A percentile compares a stretch with the other conserved stretches of the same genome.
These are phyloP conservation scores for Populus trichocarpa DNA, from an alignment of 441 rosid genomes.

Conservation along the genomic window DNA sequence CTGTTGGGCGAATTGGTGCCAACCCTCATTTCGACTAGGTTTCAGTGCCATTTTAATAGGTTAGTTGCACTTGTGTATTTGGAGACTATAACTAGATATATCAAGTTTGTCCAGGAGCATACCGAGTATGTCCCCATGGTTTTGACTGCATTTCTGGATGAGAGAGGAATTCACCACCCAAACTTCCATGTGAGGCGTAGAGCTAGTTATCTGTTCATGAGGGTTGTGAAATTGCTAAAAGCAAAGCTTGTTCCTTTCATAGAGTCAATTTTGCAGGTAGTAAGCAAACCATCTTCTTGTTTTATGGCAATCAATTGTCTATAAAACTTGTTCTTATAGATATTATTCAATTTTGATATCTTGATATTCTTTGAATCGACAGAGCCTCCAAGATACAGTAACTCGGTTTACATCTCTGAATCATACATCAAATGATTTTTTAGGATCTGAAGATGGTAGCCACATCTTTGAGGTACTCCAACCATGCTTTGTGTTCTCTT, in stretches of 20 bases:
- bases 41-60: conserved; percentile 86
- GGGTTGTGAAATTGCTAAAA: conserved; percentile 77
- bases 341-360: not conserved
- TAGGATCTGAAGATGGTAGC: conserved; percentile 83
- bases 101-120: conserved; percentile 79
- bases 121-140: conserved; percentile 61
- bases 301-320: not conserved
- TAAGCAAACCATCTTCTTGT: not conserved
- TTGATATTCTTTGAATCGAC: conserved; percentile 17
- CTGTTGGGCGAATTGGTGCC: conserved; percentile 67
- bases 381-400: conserved; percentile 86
- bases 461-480: conserved; percentile 82
- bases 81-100: conserved; percentile 74
- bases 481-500: not conserved
- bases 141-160: conserved; percentile 81
- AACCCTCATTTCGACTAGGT: conserved; percentile 64
- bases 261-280: conserved; percentile 84
- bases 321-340: not conserved
- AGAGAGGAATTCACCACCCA: conserved; percentile 90
- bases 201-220: conserved; percentile 91
- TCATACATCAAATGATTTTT: conserved; percentile 40
- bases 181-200: conserved; percentile 76
- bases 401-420: conserved; percentile 57
- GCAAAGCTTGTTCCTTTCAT: conserved; percentile 84
- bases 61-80: conserved; percentile 81